phyloP scores from a whole-genome alignment of 495 filamentous ascomycete genomes.

The Xylaria longipes region DNA sequence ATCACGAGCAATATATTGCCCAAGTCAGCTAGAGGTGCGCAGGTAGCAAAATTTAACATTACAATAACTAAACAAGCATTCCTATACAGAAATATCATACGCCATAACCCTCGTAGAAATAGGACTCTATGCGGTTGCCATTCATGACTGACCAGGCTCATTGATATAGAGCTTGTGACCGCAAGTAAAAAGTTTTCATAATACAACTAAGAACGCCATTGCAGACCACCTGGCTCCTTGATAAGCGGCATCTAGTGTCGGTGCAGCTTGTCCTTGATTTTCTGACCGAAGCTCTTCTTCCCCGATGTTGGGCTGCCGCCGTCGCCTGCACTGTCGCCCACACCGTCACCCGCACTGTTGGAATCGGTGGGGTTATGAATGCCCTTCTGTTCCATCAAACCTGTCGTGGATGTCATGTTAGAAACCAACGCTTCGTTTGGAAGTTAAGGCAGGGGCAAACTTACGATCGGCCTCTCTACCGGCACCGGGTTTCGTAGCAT shows the following conservation, averaged over 20 bases:
- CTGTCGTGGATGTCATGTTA: constrained; percentile 30
- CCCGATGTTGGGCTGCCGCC: constrained; percentile 16
- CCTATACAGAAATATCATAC: not conserved
- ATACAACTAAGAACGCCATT: not conserved
- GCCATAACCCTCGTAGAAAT: not conserved
- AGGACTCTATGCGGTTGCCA: not conserved
- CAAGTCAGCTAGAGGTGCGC: not conserved
- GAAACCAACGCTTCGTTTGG: not conserved
- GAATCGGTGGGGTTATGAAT: constrained; percentile 38
- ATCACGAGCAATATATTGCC: not conserved
- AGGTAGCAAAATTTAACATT: not conserved
- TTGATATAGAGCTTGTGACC: not conserved
- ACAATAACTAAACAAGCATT: not conserved
- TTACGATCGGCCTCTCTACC: constrained; percentile 70
- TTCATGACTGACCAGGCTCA: not conserved
- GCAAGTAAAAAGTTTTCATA: not conserved
- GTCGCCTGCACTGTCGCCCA: constrained; percentile 33
- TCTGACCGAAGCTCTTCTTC: constrained; percentile 41
- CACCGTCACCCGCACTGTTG: constrained; percentile 35
- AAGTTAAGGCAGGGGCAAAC: constrained; percentile 35
- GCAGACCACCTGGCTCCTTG: not conserved
- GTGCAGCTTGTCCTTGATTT: constrained; percentile 44
- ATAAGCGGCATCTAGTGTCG: constrained; percentile 28
- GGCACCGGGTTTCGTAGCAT: constrained; percentile 65
- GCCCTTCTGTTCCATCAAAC: constrained; percentile 52